Percentiles rank a stretch among this genome's conserved stretches.
Conservation (phyloP, 2,329 filamentous ascomycete genomes). For the Claviceps sp. region DNA sequence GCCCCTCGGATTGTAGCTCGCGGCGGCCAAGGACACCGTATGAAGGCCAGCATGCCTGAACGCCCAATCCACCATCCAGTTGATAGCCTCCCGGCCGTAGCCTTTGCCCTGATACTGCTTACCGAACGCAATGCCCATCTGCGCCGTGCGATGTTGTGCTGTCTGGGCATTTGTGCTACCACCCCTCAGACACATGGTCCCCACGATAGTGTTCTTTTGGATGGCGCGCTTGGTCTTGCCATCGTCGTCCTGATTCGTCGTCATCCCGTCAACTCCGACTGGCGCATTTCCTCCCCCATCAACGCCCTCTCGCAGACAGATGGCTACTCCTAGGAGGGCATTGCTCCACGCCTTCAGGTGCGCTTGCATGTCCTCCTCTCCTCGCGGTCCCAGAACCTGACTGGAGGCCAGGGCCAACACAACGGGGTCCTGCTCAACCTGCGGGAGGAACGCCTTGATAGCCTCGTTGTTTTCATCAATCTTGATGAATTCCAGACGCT, state of each 20-base stretch:
- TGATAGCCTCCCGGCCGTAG: constrained; percentile 32
- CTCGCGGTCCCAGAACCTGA: constrained; percentile 4
- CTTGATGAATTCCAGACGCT: constrained; percentile 9
- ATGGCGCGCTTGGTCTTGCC: not conserved
- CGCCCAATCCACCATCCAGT: constrained; percentile 32
- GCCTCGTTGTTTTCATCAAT: constrained; percentile 8
- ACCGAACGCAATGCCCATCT: constrained; percentile 23
- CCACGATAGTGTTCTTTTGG: constrained; percentile 7
- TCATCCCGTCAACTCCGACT: constrained; percentile 1
- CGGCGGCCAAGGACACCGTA: constrained; percentile 25
- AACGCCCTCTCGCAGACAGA: constrained; percentile 8
- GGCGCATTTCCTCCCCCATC: not conserved
- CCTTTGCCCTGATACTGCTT: constrained; percentile 23
- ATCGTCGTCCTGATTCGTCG: not conserved
- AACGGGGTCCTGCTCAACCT: constrained; percentile 7
- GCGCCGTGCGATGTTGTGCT: constrained; percentile 10
- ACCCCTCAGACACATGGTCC: constrained; percentile 10
- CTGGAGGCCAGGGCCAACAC: constrained; percentile 7
- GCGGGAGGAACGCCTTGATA: constrained; percentile 7
- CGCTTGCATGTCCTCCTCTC: constrained; percentile 7
- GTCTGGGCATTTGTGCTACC: constrained; percentile 5
- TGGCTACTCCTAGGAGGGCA: constrained; percentile 10
- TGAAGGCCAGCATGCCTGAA: constrained; percentile 31
- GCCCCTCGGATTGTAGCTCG: constrained; percentile 29
- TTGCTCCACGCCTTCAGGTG: constrained; percentile 5